phyloP scores from a whole-genome alignment of 2,329 filamentous ascomycete species.

The Talaromyces sp. region DNA sequence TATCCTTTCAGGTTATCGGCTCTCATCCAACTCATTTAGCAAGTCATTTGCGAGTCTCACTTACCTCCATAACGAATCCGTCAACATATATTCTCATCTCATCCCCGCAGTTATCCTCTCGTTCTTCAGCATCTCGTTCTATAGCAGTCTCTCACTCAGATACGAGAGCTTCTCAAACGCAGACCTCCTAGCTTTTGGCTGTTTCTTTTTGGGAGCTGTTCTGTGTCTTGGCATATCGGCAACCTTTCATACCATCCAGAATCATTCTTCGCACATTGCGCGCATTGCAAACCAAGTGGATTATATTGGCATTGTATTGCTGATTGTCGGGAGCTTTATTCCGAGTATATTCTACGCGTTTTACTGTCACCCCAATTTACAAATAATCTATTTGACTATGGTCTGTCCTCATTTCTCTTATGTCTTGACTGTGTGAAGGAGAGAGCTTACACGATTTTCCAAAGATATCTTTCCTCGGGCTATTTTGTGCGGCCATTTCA shows the following conservation, averaged over 20 bases:
- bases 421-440: not conserved
- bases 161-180: no score
- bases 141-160: constrained; percentile 1
- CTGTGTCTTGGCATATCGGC: constrained; percentile 10
- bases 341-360: constrained; percentile 41
- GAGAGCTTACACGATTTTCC: not conserved
- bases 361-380: constrained; percentile 34
- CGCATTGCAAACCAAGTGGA: constrained; percentile 32
- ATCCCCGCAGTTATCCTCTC: constrained; percentile 27
- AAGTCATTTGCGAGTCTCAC: constrained; percentile 6
- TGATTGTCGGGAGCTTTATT: constrained; percentile 39
- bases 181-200: no score
- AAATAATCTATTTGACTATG: constrained; percentile 40
- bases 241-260: constrained; percentile 31
- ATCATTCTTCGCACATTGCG: constrained; percentile 32
- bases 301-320: constrained; percentile 36
- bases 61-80: constrained; percentile 25
- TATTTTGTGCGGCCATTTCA: constrained; percentile 4
- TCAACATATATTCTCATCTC: constrained; percentile 30
- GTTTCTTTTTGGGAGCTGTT: constrained; percentile 19
- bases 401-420: constrained; percentile 19
- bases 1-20: constrained; percentile 33
- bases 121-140: constrained; percentile 20
- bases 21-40: constrained; percentile 23
- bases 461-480: constrained; percentile 3